Evolutionary conservation across 805 yeast genomes (phyloP).

Genomic region (Candida stauntonica): DNA sequence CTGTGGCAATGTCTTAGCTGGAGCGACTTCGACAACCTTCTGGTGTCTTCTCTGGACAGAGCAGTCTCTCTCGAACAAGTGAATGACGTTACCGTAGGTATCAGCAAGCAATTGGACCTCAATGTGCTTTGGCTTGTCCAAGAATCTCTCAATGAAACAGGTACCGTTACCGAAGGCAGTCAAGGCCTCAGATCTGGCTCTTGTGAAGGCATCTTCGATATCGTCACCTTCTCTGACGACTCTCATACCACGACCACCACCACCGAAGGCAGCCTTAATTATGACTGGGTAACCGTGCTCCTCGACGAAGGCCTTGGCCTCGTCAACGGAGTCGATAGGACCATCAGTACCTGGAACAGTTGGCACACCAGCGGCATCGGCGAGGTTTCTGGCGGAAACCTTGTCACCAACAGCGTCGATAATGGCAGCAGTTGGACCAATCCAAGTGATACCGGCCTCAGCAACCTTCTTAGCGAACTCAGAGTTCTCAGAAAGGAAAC

Average conservation of each 20-base stretch:
- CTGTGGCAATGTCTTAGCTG: constrained; percentile 84
- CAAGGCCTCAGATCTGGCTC: constrained; percentile 92
- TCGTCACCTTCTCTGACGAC: constrained; percentile 96
- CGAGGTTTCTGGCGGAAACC: constrained; percentile 88
- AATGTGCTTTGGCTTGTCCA: constrained; percentile 94
- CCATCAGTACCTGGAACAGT: constrained; percentile 98
- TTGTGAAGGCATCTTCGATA: constrained; percentile 82
- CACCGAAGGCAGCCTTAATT: constrained; percentile 98
- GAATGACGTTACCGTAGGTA: constrained; percentile 89
- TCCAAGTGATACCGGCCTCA: constrained; percentile 89
- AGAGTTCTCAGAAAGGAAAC: constrained; percentile 85
- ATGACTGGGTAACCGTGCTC: constrained; percentile 93
- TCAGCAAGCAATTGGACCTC: constrained; percentile 97
- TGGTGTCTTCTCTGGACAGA: constrained; percentile 99
- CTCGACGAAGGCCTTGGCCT: constrained; percentile 75
- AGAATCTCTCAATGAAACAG: constrained; percentile 93
- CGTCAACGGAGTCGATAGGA: constrained; percentile 76
- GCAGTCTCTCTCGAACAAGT: constrained; percentile 95
- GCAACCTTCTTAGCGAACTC: constrained; percentile 91
- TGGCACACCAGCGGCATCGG: constrained; percentile 78
- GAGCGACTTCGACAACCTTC: constrained; percentile 97
- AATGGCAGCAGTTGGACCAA: constrained; percentile 85
- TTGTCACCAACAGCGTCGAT: constrained; percentile 96
- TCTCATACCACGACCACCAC: constrained; percentile 99
- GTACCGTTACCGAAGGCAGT: constrained; percentile 98